Conservation (phyloP, 1,284 basidiomycete species). For the Fomitopsis schrenkii region DNA sequence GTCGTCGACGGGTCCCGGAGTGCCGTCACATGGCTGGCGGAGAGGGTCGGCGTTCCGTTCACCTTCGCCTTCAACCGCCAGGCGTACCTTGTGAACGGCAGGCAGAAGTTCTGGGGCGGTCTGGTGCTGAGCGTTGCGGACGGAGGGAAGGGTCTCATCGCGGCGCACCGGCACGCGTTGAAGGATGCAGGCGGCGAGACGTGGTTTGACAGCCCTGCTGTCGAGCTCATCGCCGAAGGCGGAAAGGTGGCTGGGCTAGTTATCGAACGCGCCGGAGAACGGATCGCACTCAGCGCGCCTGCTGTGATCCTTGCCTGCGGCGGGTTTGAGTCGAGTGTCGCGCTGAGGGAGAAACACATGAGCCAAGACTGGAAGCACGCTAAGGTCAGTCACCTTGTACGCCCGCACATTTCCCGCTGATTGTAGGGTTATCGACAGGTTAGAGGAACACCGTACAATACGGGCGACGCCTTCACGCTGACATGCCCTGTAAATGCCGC, state of each 20-base stretch:
- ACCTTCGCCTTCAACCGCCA: conserved; percentile 60
- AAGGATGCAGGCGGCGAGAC: conserved; percentile 44
- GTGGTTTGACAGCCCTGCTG: conserved; percentile 51
- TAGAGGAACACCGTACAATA: conserved; percentile 66
- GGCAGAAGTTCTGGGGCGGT: conserved; percentile 68
- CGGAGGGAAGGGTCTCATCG: conserved; percentile 67
- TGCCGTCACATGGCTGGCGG: conserved; percentile 52
- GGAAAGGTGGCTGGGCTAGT: conserved; percentile 41
- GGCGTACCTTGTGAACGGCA: conserved; percentile 58
- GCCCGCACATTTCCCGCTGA: not conserved
- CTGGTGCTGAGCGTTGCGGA: conserved; percentile 54
- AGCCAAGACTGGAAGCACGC: conserved; percentile 54
- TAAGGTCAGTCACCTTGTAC: conserved; percentile 33
- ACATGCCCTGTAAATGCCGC: conserved; percentile 51
- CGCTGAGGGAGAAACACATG: conserved; percentile 47
- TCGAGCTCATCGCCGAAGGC: conserved; percentile 35
- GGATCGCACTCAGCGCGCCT: conserved; percentile 31
- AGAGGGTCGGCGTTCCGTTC: conserved; percentile 48
- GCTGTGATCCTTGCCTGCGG: conserved; percentile 60
- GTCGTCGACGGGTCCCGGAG: conserved; percentile 54
- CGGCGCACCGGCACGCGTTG: conserved; percentile 49
- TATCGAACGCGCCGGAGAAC: conserved; percentile 35
- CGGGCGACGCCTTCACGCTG: conserved; percentile 56
- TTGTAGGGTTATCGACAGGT: conserved; percentile 34
- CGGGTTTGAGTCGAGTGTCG: conserved; percentile 56